A percentile compares a stretch with the other conserved stretches of the same genome.
Conservation (phyloP, 768 basidiomycete genomes). For the Termitomyces heimii region DNA sequence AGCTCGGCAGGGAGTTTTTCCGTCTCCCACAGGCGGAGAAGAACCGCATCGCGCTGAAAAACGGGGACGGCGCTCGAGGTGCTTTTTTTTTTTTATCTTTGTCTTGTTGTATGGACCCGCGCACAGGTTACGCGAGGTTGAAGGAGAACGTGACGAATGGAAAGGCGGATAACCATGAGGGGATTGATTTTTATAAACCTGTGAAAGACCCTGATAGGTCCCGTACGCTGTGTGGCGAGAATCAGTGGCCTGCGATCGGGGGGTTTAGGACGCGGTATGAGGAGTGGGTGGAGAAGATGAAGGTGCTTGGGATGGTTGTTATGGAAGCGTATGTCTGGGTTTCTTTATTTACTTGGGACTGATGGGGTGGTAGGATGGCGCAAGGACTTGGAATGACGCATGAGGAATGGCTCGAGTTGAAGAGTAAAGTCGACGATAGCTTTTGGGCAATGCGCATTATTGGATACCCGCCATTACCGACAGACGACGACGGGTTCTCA, state of each 20-base stretch:
- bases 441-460: slow-evolving; percentile 91
- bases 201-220: slow-evolving; percentile 65
- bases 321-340: slow-evolving; percentile 68
- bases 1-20: slow-evolving; percentile 72
- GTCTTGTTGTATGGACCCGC: no score
- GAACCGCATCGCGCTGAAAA: slow-evolving; percentile 59
- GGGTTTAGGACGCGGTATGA: slow-evolving; percentile 62
- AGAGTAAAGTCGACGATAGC: slow-evolving; percentile 68
- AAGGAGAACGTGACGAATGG: slow-evolving; percentile 86
- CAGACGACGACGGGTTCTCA: slow-evolving; percentile 74
- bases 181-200: slow-evolving; percentile 75
- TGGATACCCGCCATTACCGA: slow-evolving; percentile 84
- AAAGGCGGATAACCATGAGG: slow-evolving; percentile 82
- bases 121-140: slow-evolving; percentile 69
- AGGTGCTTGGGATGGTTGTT: slow-evolving; percentile 66
- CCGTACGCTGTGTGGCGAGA: slow-evolving; percentile 74
- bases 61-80: slow-evolving; percentile 79
- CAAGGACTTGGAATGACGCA: slow-evolving; percentile 67
- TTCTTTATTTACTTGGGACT: neutral
- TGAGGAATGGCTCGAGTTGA: slow-evolving; percentile 66
- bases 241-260: slow-evolving; percentile 72
- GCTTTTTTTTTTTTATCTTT: neutral
- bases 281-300: slow-evolving; percentile 83
- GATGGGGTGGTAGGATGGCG: slow-evolving; percentile 56
- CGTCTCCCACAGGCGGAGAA: slow-evolving; percentile 68